Base-by-base conservation (phyloP, 2,329 filamentous ascomycete species). In the Phialophora chinensis region DNA sequence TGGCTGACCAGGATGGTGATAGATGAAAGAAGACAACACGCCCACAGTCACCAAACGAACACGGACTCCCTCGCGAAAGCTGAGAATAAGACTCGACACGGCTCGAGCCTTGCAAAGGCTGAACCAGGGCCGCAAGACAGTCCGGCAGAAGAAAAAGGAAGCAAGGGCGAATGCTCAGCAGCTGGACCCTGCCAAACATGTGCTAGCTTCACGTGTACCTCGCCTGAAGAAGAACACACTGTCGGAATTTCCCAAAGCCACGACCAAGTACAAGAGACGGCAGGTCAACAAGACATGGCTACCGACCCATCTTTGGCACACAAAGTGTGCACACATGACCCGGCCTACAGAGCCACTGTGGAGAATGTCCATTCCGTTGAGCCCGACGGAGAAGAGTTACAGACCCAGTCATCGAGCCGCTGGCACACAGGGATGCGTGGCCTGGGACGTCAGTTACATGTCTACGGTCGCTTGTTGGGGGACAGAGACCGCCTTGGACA, bases 391-490 rank as follows among this genome's bases (percentile, higher is more conserved):
- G 75, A 99, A 99, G 81, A 89, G 90, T 60, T 97, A 97, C 76
- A 85, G 95, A 59, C 88, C 92, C 54, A 95, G 92, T 0, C 93
- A 98, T 80, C 88, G 93, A 70, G 90, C 92, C 25, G 87, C 88
- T 60, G 88, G 88, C 31, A 85, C 89, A 60, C 87, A 89, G 70
- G 93, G 95, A 4, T 90, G 90, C 25, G 83, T 98, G 52, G 89
- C 89, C 0, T 98, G 94, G 93, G 95, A 99, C 78, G 91, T 88
- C 82, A 98, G 93, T 76, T 99, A 97, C 76, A 90, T 95, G 82
- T 91, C 91, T 72, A 97, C 92, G 1, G 90, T 98, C 70, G 85
- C 89, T 14, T 76, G 98, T 3, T 88, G 90, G 71, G 95, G 93
- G 0, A 80, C 82, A 14, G 81, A 86, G 49, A 78, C 81, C 33